Conservation (phyloP, 495 filamentous ascomycete genomes). For the Aeminium ludgeri region DNA sequence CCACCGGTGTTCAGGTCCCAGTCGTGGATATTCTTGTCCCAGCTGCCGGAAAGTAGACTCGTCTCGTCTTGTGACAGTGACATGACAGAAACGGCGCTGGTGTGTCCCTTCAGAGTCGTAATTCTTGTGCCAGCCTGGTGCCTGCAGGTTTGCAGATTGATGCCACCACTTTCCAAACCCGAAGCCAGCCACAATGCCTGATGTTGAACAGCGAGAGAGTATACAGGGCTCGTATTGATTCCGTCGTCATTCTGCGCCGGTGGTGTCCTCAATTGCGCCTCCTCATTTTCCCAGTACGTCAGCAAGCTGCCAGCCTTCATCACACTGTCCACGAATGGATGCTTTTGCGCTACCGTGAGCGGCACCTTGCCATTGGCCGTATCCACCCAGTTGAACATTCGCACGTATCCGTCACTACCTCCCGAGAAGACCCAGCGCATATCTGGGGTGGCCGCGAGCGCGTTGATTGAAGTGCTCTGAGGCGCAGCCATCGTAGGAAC, state of each 20-base stretch:
- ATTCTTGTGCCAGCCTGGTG: conserved; percentile 91
- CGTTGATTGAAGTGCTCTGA: conserved; percentile 89
- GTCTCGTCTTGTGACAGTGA: conserved; percentile 69
- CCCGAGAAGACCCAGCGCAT: conserved; percentile 92
- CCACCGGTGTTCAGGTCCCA: conserved; percentile 91
- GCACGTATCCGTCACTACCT: conserved; percentile 82
- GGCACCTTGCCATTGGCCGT: conserved; percentile 89
- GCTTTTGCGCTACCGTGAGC: conserved; percentile 85
- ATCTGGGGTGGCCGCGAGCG: conserved; percentile 78
- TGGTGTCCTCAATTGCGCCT: conserved; percentile 26
- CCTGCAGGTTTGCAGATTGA: conserved; percentile 85
- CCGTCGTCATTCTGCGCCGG: conserved; percentile 29
- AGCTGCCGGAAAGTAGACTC: conserved; percentile 80
- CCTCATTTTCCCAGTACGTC: conserved; percentile 93
- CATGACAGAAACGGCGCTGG: conserved; percentile 80
- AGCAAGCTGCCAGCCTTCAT: conserved; percentile 82
- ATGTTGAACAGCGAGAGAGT: conserved; percentile 80
- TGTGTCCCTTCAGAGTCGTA: conserved; percentile 61
- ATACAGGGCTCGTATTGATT: conserved; percentile 60
- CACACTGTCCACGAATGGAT: conserved; percentile 95
- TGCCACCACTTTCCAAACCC: conserved; percentile 75
- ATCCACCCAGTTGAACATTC: conserved; percentile 88
- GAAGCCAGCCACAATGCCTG: conserved; percentile 82
- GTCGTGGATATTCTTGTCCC: conserved; percentile 85
- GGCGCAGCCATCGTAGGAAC: conserved; percentile 92